Percentiles rank a stretch among this genome's conserved stretches.
Evolutionary conservation across 352 stramenopile species (phyloP).

Genomic region (Globisporangium ultimum): DNA sequence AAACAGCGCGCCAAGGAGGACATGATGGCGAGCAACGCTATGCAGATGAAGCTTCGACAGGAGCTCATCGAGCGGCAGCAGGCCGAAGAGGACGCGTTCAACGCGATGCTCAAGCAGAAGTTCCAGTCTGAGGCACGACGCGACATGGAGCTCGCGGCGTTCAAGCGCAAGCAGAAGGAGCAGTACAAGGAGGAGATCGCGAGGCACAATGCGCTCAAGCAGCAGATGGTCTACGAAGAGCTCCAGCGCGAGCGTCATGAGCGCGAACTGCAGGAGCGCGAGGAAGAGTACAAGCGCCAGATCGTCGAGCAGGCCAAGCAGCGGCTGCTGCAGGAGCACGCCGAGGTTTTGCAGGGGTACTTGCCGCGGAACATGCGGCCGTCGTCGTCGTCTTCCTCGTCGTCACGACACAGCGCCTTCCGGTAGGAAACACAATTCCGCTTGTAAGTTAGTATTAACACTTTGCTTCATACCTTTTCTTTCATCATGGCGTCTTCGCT

Average conservation of each 20-base stretch:
- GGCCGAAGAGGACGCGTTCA: slow-evolving; percentile 68
- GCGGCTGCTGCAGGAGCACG: slow-evolving; percentile 82
- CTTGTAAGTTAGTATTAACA: no score
- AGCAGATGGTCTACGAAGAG: slow-evolving; percentile 74
- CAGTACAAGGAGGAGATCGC: slow-evolving; percentile 62
- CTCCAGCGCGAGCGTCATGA: slow-evolving; percentile 76
- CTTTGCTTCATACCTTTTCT: no score
- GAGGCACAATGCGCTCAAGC: slow-evolving; percentile 53
- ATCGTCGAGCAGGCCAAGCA: slow-evolving; percentile 86
- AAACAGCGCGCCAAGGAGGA: slow-evolving; percentile 80
- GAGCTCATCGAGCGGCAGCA: slow-evolving; percentile 53
- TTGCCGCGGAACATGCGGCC: slow-evolving; percentile 38
- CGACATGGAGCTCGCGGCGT: slow-evolving; percentile 62
- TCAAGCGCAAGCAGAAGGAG: slow-evolving; percentile 59
- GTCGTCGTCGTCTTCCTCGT: slow-evolving; percentile 33
- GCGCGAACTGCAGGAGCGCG: slow-evolving; percentile 47
- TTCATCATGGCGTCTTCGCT: no score
- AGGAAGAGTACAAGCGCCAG: slow-evolving; percentile 79
- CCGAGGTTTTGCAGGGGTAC: slow-evolving; percentile 78
- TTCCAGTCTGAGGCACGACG: slow-evolving; percentile 62
- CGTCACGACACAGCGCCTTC: slow-evolving; percentile 18
- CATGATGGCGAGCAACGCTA: slow-evolving; percentile 83
- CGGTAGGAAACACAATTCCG: slow-evolving; percentile 12
- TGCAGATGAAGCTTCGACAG: slow-evolving; percentile 57
- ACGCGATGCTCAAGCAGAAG: slow-evolving; percentile 55